Percentiles rank a stretch among this genome's conserved stretches.
phyloP scores from a whole-genome alignment of 352 stramenopile genomes.

The Blastocystis sp. region DNA sequence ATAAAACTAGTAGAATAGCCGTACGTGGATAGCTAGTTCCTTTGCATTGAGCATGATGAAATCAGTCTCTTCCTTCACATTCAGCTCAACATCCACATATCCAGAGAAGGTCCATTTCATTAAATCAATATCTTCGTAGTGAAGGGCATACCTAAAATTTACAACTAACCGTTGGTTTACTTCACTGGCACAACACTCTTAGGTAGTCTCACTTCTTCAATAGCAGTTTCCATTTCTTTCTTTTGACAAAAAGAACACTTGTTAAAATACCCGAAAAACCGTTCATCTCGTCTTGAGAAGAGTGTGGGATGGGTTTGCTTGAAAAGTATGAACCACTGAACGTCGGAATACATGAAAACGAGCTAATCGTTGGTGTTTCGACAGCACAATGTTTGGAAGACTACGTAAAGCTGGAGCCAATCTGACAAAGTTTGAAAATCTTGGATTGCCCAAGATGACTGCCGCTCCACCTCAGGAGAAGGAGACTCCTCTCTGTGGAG shows the following conservation, averaged over 20 bases:
- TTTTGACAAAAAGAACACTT: neutral
- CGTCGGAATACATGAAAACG: neutral
- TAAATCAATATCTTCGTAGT: conserved; percentile 79
- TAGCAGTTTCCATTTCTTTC: conserved; percentile 57
- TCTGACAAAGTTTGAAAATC: conserved; percentile 49
- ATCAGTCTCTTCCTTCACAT: conserved; percentile 74
- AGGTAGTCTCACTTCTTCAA: conserved; percentile 46
- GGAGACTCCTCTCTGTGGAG: conserved; percentile 55
- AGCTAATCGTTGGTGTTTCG: neutral
- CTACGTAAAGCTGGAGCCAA: conserved; percentile 45
- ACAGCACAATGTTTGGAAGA: conserved; percentile 50
- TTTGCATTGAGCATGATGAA: conserved; percentile 87
- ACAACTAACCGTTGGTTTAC: neutral
- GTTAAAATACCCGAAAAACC: conserved; percentile 8
- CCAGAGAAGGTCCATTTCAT: conserved; percentile 79
- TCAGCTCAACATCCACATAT: conserved; percentile 74
- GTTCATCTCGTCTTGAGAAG: neutral
- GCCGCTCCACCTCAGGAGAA: conserved; percentile 13
- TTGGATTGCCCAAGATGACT: conserved; percentile 46
- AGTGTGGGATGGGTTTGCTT: neutral
- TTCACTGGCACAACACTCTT: conserved; percentile 39
- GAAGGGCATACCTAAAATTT: conserved; percentile 74
- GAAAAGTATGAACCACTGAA: neutral
- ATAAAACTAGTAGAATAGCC: conserved; percentile 33
- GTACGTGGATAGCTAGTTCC: conserved; percentile 79